Evolutionary conservation across 2,329 filamentous ascomycete genomes (phyloP).

Genomic region (Colletotrichum melonis): DNA sequence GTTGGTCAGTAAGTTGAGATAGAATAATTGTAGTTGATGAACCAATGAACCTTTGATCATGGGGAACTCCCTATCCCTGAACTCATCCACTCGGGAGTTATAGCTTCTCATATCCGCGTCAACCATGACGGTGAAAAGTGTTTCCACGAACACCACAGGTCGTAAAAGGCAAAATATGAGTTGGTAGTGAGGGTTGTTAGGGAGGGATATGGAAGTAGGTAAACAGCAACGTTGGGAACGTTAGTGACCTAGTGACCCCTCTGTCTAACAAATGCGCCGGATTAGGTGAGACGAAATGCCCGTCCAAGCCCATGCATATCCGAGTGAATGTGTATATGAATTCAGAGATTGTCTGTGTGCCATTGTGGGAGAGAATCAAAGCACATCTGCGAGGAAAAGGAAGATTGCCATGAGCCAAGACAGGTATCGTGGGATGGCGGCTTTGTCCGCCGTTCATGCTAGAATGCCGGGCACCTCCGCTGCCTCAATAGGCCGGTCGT

Average conservation of each 20-base stretch:
- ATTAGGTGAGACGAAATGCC: slow-evolving; percentile 23
- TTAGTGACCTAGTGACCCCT: not conserved
- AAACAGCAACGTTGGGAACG: not conserved
- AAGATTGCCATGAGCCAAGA: not conserved
- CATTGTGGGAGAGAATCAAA: not conserved
- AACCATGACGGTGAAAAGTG: not conserved
- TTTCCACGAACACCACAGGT: not conserved
- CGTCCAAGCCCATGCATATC: not conserved
- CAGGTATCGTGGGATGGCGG: slow-evolving; percentile 14
- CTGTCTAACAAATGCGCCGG: not conserved
- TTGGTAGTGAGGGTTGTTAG: not conserved
- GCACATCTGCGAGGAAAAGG: not conserved
- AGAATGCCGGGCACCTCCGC: slow-evolving; percentile 31
- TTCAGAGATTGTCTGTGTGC: not conserved
- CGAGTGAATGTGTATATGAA: not conserved
- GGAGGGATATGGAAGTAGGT: not conserved
- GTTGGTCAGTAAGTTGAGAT: slow-evolving; percentile 28
- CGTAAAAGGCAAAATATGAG: not conserved
- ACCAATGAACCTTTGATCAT: slow-evolving; percentile 71
- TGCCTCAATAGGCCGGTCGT: not conserved
- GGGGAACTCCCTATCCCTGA: slow-evolving; percentile 73
- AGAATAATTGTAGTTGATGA: not conserved
- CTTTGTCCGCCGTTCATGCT: slow-evolving; percentile 23
- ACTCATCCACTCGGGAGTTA: slow-evolving; percentile 67
- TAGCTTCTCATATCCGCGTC: slow-evolving; percentile 52